These are phyloP conservation scores for Yarrowia osloensis DNA, from an alignment of 805 yeast species.

Conservation along the genomic window DNA sequence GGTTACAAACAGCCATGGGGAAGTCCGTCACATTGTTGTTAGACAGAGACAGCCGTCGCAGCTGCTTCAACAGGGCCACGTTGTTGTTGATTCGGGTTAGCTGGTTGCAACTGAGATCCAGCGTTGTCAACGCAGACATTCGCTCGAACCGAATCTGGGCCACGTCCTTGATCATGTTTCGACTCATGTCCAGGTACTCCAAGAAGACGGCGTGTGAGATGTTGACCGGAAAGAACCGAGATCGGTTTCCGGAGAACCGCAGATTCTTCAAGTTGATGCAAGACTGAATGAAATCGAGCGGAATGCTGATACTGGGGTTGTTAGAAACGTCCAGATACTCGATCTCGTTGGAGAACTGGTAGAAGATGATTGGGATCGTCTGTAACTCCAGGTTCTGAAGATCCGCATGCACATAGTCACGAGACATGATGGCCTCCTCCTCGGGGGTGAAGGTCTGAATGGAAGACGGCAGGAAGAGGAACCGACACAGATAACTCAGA, in stretches of 20 bases:
- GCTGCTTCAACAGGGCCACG: constrained; percentile 50
- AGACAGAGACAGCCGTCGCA: constrained; percentile 60
- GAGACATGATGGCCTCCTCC: constrained; percentile 63
- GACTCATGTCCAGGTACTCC: constrained; percentile 68
- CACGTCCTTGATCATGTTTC: constrained; percentile 61
- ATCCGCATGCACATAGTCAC: constrained; percentile 71
- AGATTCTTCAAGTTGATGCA: constrained; percentile 70
- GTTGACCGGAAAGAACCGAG: constrained; percentile 71
- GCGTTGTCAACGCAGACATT: constrained; percentile 55
- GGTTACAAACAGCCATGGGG: constrained; percentile 60
- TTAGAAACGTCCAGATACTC: constrained; percentile 79
- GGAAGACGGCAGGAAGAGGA: constrained; percentile 62
- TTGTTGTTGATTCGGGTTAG: constrained; percentile 62
- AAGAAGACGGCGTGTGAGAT: constrained; percentile 69
- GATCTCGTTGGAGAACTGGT: constrained; percentile 77
- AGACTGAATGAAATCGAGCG: constrained; percentile 80
- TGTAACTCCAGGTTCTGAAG: constrained; percentile 72
- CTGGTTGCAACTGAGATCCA: constrained; percentile 76
- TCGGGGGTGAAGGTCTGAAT: constrained; percentile 63
- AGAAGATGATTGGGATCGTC: constrained; percentile 81
- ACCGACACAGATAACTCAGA: constrained; percentile 76
- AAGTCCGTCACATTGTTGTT: constrained; percentile 66
- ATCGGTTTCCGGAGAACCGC: constrained; percentile 70
- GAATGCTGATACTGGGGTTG: constrained; percentile 82
- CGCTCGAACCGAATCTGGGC: constrained; percentile 57